Base-by-base conservation (phyloP, 805 yeast genomes). In the Ogataea wickerhamii region DNA sequence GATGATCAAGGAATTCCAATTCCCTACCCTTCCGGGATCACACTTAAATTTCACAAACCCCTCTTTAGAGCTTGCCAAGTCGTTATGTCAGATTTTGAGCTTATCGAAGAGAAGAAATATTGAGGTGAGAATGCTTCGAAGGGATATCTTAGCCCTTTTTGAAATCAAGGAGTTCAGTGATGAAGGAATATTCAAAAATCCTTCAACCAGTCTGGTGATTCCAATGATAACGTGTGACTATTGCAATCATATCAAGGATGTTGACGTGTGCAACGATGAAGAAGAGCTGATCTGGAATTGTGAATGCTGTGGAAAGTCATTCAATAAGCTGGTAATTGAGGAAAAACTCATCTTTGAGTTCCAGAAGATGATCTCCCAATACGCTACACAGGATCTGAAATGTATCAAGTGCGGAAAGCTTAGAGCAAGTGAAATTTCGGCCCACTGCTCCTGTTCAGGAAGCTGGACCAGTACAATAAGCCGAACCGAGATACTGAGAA, bases 401-500 rank as follows among this genome's bases (percentile, higher is more conserved):
- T 93, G 99, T 60, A 55, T 66, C 13, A 87, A 85, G 55, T 93
- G 98, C 61, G 71, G 75, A 18, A 74, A 68, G 40, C 67, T 87
- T 40, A 77, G 78, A 51, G 78, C 74, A 24, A 81, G 76, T 49
- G 80, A 82, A 45, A 69, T 93, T 74, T 73, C 87, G 22, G 68
- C 68, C 21, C 78, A 78, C 57, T 94, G 98, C 61, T 63, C 74
- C 16, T 93, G 98, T 58, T 91, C 98, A 0, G 99, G 99, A 6
- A 57, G 63, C 12, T 88, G 95, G 96, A 66, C 60, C 4, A 80
- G 76, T 33, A 77, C 85, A 0, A 57, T 79, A 16, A 55, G 67
- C 4, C 64, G 66, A 34, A 61, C 55, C 4, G 73, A 68, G 0
- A 53, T 87, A 6, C 60, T 66, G 13, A 63, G 64, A 35, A 67